Evolutionary conservation across 495 filamentous ascomycete species (phyloP).

Genomic region (Hypoxylon lienhwacheense): DNA sequence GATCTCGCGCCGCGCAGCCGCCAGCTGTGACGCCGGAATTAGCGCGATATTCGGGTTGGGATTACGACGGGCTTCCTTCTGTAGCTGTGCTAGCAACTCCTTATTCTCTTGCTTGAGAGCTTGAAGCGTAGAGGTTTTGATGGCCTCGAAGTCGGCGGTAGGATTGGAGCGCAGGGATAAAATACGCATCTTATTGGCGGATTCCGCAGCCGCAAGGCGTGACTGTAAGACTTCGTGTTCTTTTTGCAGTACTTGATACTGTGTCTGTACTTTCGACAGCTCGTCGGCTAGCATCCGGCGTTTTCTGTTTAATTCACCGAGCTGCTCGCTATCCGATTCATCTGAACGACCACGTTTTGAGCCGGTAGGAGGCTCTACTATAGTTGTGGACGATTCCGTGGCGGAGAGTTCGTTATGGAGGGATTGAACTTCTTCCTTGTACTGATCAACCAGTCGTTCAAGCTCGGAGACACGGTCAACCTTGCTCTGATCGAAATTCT

Average conservation of each 20-base stretch:
- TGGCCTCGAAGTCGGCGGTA: slow-evolving; percentile 75
- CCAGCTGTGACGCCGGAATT: slow-evolving; percentile 75
- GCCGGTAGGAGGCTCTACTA: slow-evolving; percentile 43
- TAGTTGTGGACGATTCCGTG: slow-evolving; percentile 48
- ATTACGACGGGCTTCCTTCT: slow-evolving; percentile 45
- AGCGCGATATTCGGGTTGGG: slow-evolving; percentile 45
- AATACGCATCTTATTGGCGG: slow-evolving; percentile 76
- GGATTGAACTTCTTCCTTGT: slow-evolving; percentile 78
- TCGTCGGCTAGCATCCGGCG: slow-evolving; percentile 83
- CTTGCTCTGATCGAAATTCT: slow-evolving; percentile 76
- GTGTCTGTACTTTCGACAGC: slow-evolving; percentile 66
- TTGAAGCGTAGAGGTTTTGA: slow-evolving; percentile 76
- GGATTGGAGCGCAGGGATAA: slow-evolving; percentile 89
- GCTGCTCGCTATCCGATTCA: slow-evolving; percentile 70
- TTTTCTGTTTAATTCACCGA: slow-evolving; percentile 81
- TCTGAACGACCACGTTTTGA: slow-evolving; percentile 62
- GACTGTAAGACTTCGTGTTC: slow-evolving; percentile 72
- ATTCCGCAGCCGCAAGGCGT: slow-evolving; percentile 71
- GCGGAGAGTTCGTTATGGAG: slow-evolving; percentile 70
- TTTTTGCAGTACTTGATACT: slow-evolving; percentile 65
- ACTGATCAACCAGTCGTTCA: slow-evolving; percentile 82
- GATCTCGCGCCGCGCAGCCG: slow-evolving; percentile 71
- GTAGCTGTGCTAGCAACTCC: slow-evolving; percentile 77
- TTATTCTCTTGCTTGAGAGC: slow-evolving; percentile 81
- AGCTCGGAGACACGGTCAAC: slow-evolving; percentile 75